A percentile compares a stretch with the other conserved stretches of the same genome.
These are phyloP conservation scores for Eleusine coracana DNA, from an alignment of 176 grass and related monocot genomes.

Conservation along the genomic window DNA sequence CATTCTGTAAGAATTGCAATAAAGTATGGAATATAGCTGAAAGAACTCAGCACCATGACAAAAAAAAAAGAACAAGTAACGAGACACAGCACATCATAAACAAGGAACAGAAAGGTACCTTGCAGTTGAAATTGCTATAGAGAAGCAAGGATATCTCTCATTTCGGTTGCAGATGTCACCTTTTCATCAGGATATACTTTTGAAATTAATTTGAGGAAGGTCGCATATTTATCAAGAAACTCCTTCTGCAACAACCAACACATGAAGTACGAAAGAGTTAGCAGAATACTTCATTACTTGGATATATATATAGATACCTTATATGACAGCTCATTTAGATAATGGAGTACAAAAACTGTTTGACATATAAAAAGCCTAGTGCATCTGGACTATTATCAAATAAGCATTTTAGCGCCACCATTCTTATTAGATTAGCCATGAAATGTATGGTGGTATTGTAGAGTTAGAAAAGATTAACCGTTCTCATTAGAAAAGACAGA, in stretches of 20 bases:
- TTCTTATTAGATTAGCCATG: not conserved
- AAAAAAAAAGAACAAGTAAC: not conserved
- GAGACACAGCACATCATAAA: conserved; percentile 6
- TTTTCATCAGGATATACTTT: conserved; percentile 94
- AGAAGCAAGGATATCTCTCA: conserved; percentile 64
- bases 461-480: no score
- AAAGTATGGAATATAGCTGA: not conserved
- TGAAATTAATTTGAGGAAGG: conserved; percentile 73
- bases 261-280: not conserved
- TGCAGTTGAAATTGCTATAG: conserved; percentile 44
- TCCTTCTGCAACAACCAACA: conserved; percentile 67
- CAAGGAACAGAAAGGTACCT: conserved; percentile 28
- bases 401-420: not conserved
- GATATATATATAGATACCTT: not conserved
- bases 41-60: no score
- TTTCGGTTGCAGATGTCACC: conserved; percentile 62
- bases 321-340: not conserved
- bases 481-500: no score
- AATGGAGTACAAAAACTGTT: not conserved
- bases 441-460: not conserved
- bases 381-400: not conserved
- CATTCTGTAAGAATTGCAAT: not conserved
- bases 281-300: not conserved
- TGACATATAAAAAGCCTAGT: not conserved
- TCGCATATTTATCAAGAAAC: conserved; percentile 91